Percentiles rank a stretch among this genome's conserved stretches.
Conservation (phyloP, 2,329 filamentous ascomycete genomes). For the Trichoderma citrinoviride region DNA sequence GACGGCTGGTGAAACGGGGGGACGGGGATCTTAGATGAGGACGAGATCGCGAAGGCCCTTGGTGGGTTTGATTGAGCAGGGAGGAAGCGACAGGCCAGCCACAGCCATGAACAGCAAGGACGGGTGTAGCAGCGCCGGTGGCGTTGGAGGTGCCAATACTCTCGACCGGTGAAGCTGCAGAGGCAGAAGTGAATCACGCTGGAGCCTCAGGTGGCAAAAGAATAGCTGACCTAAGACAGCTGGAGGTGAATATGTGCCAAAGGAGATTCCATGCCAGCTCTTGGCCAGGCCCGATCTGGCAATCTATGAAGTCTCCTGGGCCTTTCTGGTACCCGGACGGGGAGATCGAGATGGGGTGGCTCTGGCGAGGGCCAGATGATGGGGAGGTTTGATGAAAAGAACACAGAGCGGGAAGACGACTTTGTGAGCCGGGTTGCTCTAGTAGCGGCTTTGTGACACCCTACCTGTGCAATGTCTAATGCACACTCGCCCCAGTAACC, state of each 20-base stretch:
- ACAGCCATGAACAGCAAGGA: constrained; percentile 36
- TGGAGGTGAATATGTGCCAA: constrained; percentile 9
- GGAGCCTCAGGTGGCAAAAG: constrained; percentile 11
- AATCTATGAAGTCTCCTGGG: constrained; percentile 14
- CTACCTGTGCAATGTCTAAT: neutral
- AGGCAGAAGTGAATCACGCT: constrained; percentile 6
- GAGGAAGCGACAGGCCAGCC: constrained; percentile 29
- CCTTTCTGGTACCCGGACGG: neutral
- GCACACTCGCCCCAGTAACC: constrained; percentile 12
- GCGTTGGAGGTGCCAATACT: constrained; percentile 9
- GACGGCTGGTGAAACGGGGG: neutral
- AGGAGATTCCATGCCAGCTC: constrained; percentile 15
- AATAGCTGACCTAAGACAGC: constrained; percentile 20
- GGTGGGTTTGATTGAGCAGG: constrained; percentile 33
- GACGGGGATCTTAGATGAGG: constrained; percentile 23
- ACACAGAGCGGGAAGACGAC: constrained; percentile 8
- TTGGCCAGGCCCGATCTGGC: constrained; percentile 8
- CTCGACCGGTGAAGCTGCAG: neutral
- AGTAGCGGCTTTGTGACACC: constrained; percentile 16
- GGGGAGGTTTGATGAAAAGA: constrained; percentile 2
- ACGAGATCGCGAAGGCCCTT: constrained; percentile 33
- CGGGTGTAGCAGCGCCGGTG: constrained; percentile 12
- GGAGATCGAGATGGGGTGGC: constrained; percentile 1
- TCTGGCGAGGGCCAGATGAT: neutral
- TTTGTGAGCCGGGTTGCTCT: neutral